Percentiles rank a stretch among this genome's conserved stretches.
These are phyloP conservation scores for Tuber aestivum DNA, from an alignment of 495 filamentous ascomycete species.

Conservation along the genomic window DNA sequence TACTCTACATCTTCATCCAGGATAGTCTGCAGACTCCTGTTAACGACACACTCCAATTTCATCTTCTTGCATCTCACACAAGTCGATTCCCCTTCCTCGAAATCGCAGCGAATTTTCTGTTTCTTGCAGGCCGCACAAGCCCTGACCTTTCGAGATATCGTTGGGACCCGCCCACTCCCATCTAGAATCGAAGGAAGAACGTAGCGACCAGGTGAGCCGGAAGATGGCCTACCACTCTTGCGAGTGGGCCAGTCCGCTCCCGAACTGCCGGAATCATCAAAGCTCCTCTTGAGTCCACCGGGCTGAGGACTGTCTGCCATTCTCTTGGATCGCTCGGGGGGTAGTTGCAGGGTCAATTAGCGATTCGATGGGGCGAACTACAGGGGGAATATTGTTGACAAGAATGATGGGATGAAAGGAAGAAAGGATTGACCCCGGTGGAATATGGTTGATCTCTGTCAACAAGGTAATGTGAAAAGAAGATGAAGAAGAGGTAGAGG, in stretches of 20 bases:
- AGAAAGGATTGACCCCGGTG: background rate
- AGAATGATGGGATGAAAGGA: background rate
- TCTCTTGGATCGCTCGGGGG: background rate
- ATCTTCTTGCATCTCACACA: constrained; percentile 44
- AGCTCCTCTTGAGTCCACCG: background rate
- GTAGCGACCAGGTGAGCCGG: background rate
- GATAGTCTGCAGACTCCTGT: constrained; percentile 44
- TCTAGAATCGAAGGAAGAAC: constrained; percentile 2
- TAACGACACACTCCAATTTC: constrained; percentile 44
- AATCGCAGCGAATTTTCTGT: constrained; percentile 45
- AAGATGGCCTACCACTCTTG: background rate
- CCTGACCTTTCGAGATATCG: constrained; percentile 41
- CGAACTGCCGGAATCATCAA: background rate
- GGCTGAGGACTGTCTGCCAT: constrained; percentile 5
- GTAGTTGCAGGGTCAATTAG: background rate
- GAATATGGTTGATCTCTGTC: background rate
- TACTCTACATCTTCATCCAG: constrained; percentile 45
- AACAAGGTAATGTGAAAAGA: background rate
- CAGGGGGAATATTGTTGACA: background rate
- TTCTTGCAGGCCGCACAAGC: constrained; percentile 45
- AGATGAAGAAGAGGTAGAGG: background rate
- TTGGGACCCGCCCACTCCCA: constrained; percentile 36
- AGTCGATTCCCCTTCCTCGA: constrained; percentile 35
- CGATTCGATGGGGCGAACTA: background rate
- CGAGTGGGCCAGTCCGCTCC: constrained; percentile 1